A percentile compares a stretch with the other conserved stretches of the same genome.
Evolutionary conservation across 2,329 filamentous ascomycete genomes (phyloP).

Genomic region (Trichoderma atroviride): DNA sequence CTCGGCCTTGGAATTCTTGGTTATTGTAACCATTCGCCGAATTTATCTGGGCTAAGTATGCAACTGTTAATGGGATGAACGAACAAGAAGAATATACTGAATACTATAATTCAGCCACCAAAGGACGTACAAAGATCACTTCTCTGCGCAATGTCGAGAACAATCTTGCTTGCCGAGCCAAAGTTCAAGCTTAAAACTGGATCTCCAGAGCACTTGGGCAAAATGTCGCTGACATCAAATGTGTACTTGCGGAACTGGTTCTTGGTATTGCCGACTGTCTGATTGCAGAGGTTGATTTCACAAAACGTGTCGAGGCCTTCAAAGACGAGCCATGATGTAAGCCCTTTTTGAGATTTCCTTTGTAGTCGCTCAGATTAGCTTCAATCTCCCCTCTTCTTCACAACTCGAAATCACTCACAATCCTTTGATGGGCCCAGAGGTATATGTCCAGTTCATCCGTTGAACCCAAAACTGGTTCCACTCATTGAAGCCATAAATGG

Average conservation of each 20-base stretch:
- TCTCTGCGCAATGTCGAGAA: conserved; percentile 15
- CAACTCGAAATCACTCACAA: conserved; percentile 38
- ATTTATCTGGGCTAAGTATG: background rate
- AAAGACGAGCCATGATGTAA: conserved; percentile 59
- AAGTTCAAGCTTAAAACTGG: conserved; percentile 30
- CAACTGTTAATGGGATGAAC: background rate
- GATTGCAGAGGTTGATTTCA: conserved; percentile 56
- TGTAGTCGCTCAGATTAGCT: conserved; percentile 28
- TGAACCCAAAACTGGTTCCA: conserved; percentile 62
- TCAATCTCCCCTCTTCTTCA: background rate
- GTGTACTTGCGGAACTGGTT: conserved; percentile 66
- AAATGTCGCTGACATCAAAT: conserved; percentile 55
- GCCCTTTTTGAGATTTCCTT: conserved; percentile 30
- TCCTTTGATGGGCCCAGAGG: conserved; percentile 44
- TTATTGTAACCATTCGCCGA: conserved; percentile 13
- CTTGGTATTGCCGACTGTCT: conserved; percentile 57
- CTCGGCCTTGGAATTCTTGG: conserved; percentile 28
- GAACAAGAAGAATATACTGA: background rate
- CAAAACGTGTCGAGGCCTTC: conserved; percentile 65
- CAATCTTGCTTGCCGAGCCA: conserved; percentile 29
- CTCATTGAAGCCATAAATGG: conserved; percentile 56
- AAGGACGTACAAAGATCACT: conserved; percentile 15
- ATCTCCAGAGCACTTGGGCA: conserved; percentile 34
- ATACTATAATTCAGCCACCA: no score
- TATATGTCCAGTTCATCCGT: conserved; percentile 61